Conservation (phyloP, 768 basidiomycete genomes). For the Dentipellis fragilis region DNA sequence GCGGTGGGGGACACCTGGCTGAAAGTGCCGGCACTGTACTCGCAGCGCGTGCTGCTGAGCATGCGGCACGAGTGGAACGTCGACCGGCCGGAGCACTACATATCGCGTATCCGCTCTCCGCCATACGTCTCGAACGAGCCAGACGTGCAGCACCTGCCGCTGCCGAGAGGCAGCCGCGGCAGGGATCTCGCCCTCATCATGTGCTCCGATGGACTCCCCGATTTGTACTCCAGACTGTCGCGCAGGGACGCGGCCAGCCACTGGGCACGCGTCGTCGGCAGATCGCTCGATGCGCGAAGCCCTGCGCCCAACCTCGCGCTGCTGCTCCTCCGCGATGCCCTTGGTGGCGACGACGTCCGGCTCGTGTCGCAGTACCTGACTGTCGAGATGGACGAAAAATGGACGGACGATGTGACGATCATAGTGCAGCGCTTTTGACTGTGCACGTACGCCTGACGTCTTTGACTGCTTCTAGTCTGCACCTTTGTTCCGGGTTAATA, state of each 20-base stretch:
- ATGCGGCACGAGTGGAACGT: constrained; percentile 27
- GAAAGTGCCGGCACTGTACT: constrained; percentile 24
- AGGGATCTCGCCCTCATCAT: constrained; percentile 26
- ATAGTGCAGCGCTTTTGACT: constrained; percentile 29
- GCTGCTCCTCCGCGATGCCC: constrained; percentile 28
- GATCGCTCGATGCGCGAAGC: constrained; percentile 13
- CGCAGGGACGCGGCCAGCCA: constrained; percentile 22
- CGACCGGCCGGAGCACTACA: constrained; percentile 17
- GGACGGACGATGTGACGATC: constrained; percentile 42
- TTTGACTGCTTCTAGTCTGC: not conserved
- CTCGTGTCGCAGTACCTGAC: constrained; percentile 34
- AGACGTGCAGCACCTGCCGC: constrained; percentile 28
- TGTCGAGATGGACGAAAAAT: constrained; percentile 39
- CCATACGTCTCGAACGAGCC: constrained; percentile 35
- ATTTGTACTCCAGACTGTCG: constrained; percentile 26
- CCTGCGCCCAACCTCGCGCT: constrained; percentile 27
- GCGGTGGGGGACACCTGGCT: constrained; percentile 29
- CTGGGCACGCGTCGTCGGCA: constrained; percentile 26
- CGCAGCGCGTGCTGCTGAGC: constrained; percentile 24
- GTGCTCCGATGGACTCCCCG: constrained; percentile 38
- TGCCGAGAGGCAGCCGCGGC: constrained; percentile 14
- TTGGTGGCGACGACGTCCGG: constrained; percentile 31
- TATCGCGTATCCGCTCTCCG: constrained; percentile 32
- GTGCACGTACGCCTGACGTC: not conserved
- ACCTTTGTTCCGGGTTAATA: not conserved